Conservation (phyloP, 2,329 filamentous ascomycete genomes). For the Neofusicoccum kwambonambiense region DNA sequence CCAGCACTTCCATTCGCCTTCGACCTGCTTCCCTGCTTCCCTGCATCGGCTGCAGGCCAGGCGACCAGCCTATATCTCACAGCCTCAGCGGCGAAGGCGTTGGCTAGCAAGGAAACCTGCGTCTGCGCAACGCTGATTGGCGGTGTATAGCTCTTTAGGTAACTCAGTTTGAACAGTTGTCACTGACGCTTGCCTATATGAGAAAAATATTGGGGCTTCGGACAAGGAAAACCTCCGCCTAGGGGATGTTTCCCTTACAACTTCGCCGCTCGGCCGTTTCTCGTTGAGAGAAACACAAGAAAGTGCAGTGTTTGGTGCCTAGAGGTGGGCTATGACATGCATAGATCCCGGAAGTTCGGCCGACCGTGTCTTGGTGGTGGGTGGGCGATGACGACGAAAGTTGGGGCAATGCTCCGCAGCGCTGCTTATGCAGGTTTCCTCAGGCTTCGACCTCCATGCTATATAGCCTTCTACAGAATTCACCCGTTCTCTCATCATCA, state of each 20-base stretch:
- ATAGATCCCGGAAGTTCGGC: neutral
- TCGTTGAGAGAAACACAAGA: neutral
- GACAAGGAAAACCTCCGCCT: neutral
- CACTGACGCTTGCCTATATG: neutral
- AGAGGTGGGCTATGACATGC: neutral
- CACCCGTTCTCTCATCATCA: neutral
- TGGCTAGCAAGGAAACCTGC: neutral
- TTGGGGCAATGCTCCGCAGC: slow-evolving; percentile 4
- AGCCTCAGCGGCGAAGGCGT: slow-evolving; percentile 7
- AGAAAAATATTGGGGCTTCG: neutral
- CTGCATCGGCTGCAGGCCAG: neutral
- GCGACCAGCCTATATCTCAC: slow-evolving; percentile 1
- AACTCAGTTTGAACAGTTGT: neutral
- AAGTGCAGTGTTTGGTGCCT: neutral
- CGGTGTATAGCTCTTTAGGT: neutral
- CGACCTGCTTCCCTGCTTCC: slow-evolving; percentile 1
- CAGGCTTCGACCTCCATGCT: neutral
- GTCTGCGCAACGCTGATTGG: neutral
- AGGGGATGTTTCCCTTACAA: neutral
- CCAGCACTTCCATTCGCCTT: neutral
- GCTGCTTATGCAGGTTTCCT: neutral
- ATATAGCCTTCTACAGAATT: neutral
- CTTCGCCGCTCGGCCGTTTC: neutral
- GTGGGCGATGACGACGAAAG: slow-evolving; percentile 9
- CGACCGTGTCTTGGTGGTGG: neutral